Base-by-base conservation (phyloP, 176 grass and related monocot genomes). In the Thinopyrum elongatum region DNA sequence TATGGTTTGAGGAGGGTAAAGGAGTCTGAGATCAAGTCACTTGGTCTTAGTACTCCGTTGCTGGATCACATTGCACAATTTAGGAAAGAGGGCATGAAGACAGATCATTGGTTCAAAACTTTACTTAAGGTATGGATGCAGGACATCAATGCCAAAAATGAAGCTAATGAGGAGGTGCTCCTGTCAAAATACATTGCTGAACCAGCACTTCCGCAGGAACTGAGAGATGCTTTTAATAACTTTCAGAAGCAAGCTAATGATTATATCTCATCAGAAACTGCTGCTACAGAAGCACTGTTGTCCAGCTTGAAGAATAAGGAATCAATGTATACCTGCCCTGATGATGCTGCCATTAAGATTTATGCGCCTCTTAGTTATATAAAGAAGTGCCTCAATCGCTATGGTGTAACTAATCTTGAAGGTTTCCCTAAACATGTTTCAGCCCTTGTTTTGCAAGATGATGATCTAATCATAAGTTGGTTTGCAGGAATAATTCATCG, bases 91-190 rank as follows among this genome's bases (percentile, higher is more conserved):
- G 91, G 93, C 22, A 98, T 98, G 96, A 87, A 92, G 89, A 95
- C 96, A 68, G 96, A 98, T 64, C 93, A 98, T 87, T 98, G 96
- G 93, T 95, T 90, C 86, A 98, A 98, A 86, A 90, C 91, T 49
- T 83, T 95, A 22, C 88, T 98, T 10, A 98, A 95, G 82, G 86
- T 95, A 64, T 98, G 96, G 96, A 89, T 98, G 90, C 86, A 98
- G 84, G 89, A 94, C 63, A 65, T 93, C 81, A 92, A 91, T 92
- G 90, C 87, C 39, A 94, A 91, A 90, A 55, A 82, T 25, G 88
- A 92, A 93, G 64, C 70, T 76, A 91, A 87, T 80, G 93, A 95
- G 82, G 60, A 92, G 67, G 65, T 91, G 33, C 82, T 98, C 72
- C 90, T 98, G 65, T 95, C 93, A 35, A 95, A 98, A 90, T 94